Evolutionary conservation across 257 asterid species (phyloP).

Genomic region (Dorcoceras hygrometricum): DNA sequence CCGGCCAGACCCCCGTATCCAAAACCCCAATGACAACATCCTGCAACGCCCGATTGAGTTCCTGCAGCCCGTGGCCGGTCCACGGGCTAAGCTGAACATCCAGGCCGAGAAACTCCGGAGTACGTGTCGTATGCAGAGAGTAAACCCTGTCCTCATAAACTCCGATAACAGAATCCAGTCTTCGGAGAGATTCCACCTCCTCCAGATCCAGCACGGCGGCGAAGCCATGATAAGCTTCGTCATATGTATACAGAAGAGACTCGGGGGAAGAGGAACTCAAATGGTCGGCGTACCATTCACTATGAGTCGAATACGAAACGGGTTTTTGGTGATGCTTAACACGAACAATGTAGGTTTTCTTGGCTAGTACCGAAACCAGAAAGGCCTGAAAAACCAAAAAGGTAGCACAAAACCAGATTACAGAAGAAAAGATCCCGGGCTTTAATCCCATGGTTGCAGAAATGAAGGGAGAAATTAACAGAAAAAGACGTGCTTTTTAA

Average conservation of each 20-base stretch:
- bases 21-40: constrained; percentile 44
- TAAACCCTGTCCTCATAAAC: constrained; percentile 49
- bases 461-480: not conserved
- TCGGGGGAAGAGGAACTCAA: constrained; percentile 37
- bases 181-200: constrained; percentile 40
- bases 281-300: constrained; percentile 47
- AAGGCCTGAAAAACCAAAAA: constrained; percentile 27
- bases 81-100: constrained; percentile 32
- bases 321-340: constrained; percentile 41
- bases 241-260: constrained; percentile 46
- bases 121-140: constrained; percentile 52
- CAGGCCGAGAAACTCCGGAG: constrained; percentile 52
- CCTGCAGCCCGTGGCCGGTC: constrained; percentile 37
- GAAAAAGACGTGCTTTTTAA: no score
- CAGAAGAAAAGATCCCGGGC: not conserved
- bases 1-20: constrained; percentile 59
- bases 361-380: constrained; percentile 17
- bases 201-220: constrained; percentile 43
- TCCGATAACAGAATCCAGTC: constrained; percentile 41
- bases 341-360: constrained; percentile 42
- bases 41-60: constrained; percentile 41
- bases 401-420: constrained; percentile 17
- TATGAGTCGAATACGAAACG: constrained; percentile 32
- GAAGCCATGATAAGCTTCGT: constrained; percentile 41
- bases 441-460: constrained; percentile 28